Evolutionary conservation across 257 asterid species (phyloP), one percentile per base, ranked within the genome.

Genomic region (Nicotiana tabacum): DNA sequence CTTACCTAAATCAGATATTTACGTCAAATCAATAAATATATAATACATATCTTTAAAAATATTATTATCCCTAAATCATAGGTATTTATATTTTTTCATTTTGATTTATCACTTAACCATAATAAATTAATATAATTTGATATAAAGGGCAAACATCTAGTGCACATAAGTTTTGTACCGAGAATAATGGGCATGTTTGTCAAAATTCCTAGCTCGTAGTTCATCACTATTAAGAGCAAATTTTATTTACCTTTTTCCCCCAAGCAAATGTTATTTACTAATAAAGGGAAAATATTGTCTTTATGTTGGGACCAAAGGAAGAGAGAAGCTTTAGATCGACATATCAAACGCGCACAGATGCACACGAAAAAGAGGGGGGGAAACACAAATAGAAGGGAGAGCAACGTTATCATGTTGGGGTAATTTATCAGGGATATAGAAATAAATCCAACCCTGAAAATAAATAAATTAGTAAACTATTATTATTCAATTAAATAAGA

Each of bases 281-380:
- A 43, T 43, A 43, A 70, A 43, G 60, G 6, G 3, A 2, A 12
- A 46, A 72, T 0, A 6, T 8, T 0, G 3, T 43, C 18, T 43
- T 72, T 72, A 5, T 72, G 37, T 46, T 43, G 78, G 78, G 78
- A 46, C 78, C 78, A 72, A 70, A 72, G 78, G 30, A 1, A n/a
- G 9, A 37, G 9, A 8, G 55, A 18, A 68, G 16, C 17, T 68
- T 35, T 35, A 18, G 55, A 68, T 68, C 77, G 16, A 18, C 77
- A 43, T 7, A 39, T 68, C 55, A 68, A 68, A 72, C 24, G 35
- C 35, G 0, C 48, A 43, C 48, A 8, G 11, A 7, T 9, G 8
- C 11, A 43, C 46, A 37, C 10, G 2, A 43, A 8, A 43, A 43
- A 43, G 11, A 43, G 9, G 0, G 48, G 9, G 0, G 8, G 7